Conservation (phyloP, 2,329 filamentous ascomycete species). For the Cladosporium sp. region DNA sequence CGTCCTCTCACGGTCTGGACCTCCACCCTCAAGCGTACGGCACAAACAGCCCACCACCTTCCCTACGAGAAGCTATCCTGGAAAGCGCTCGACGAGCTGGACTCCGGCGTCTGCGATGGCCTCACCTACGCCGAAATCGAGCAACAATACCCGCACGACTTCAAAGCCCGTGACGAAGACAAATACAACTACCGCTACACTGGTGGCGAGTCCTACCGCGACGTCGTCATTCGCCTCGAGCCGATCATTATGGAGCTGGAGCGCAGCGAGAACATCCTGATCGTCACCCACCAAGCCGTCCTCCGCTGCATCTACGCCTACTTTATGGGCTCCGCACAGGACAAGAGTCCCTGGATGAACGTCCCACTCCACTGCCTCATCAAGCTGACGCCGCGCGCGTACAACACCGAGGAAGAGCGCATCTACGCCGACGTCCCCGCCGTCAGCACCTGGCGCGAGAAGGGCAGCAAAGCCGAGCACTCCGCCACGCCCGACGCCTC, state of each 20-base stretch:
- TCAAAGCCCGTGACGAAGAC: slow-evolving; percentile 91
- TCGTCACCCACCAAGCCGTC: slow-evolving; percentile 96
- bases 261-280: slow-evolving; percentile 92
- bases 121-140: slow-evolving; percentile 96
- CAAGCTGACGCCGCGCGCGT: slow-evolving; percentile 91
- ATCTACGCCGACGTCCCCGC: slow-evolving; percentile 91
- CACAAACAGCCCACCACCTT: slow-evolving; percentile 84
- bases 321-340: slow-evolving; percentile 96
- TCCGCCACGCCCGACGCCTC: slow-evolving; percentile 48
- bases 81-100: slow-evolving; percentile 97
- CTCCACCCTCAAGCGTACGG: slow-evolving; percentile 78
- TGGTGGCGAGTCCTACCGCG: slow-evolving; percentile 91
- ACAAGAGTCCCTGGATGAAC: slow-evolving; percentile 96
- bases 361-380: slow-evolving; percentile 95
- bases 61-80: slow-evolving; percentile 95
- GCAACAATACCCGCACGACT: slow-evolving; percentile 88
- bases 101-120: slow-evolving; percentile 94
- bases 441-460: slow-evolving; percentile 93
- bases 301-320: slow-evolving; percentile 97
- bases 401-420: slow-evolving; percentile 86
- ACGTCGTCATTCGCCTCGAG: slow-evolving; percentile 95
- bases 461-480: slow-evolving; percentile 89
- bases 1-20: slow-evolving; percentile 72
- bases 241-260: slow-evolving; percentile 99
- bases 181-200: slow-evolving; percentile 99